These are phyloP conservation scores for Amanita inopinata DNA, from an alignment of 768 basidiomycete genomes.

Conservation along the genomic window DNA sequence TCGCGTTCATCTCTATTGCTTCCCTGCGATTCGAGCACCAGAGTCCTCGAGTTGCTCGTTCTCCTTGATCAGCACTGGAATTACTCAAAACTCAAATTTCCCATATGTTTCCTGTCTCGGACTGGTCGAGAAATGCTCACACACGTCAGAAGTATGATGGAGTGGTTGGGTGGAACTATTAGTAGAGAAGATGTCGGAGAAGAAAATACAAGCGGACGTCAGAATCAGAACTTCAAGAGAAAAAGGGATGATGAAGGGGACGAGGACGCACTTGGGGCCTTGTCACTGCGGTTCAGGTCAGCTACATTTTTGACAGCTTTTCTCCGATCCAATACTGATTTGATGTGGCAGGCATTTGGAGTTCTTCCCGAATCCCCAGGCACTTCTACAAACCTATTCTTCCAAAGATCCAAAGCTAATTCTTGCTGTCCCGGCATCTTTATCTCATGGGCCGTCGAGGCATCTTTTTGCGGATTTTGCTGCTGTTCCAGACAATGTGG, in stretches of 20 bases:
- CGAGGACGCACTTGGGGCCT: slow-evolving; percentile 77
- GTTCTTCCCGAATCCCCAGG: slow-evolving; percentile 78
- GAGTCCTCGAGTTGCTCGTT: slow-evolving; percentile 93
- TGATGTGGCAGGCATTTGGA: slow-evolving; percentile 65
- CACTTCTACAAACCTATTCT: slow-evolving; percentile 72
- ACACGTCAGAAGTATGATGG: slow-evolving; percentile 94
- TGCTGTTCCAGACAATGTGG: slow-evolving; percentile 70
- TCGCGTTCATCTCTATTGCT: slow-evolving; percentile 77
- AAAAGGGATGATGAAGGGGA: slow-evolving; percentile 61
- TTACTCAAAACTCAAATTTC: slow-evolving; percentile 72
- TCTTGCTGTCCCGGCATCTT: slow-evolving; percentile 83
- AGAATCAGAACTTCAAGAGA: slow-evolving; percentile 43
- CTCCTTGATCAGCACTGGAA: slow-evolving; percentile 97
- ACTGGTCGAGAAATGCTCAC: slow-evolving; percentile 91
- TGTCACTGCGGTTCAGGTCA: slow-evolving; percentile 83
- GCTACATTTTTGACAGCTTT: slow-evolving; percentile 15
- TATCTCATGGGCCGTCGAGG: slow-evolving; percentile 89
- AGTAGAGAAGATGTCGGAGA: slow-evolving; percentile 88
- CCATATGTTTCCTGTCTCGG: slow-evolving; percentile 88
- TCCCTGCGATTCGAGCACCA: slow-evolving; percentile 89
- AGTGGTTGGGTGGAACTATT: slow-evolving; percentile 95
- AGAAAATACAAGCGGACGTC: slow-evolving; percentile 48
- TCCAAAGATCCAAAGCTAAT: slow-evolving; percentile 89
- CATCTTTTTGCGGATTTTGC: slow-evolving; percentile 83
- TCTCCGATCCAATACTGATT: neutral